Percentiles rank a stretch among this genome's conserved stretches.
Conservation (phyloP, 1,284 basidiomycete species). For the Ustilago crameri region DNA sequence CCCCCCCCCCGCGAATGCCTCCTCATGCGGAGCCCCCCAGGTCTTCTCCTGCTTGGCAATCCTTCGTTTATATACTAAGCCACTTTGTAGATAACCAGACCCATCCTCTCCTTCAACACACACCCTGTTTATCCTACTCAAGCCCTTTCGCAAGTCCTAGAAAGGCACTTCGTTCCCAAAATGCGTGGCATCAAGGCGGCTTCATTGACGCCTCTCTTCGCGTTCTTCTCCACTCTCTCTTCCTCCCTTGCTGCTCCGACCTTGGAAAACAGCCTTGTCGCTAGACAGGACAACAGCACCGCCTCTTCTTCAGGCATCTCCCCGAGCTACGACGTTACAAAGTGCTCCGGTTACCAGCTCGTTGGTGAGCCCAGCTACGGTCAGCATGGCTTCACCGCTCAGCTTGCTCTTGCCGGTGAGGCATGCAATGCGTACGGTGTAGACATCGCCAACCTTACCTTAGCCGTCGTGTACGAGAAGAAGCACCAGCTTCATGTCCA, state of each 20-base stretch:
- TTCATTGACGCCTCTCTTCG: conserved; percentile 30
- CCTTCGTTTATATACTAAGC: conserved; percentile 4
- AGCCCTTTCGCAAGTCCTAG: conserved; percentile 2
- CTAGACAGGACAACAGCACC: conserved; percentile 14
- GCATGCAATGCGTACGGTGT: conserved; percentile 79
- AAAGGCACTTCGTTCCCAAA: conserved; percentile 4
- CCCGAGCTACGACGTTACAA: conserved; percentile 38
- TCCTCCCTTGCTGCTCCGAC: conserved; percentile 29
- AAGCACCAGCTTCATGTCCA: conserved; percentile 75
- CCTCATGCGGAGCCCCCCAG: no score
- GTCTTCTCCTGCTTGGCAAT: neutral
- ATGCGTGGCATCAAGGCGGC: conserved; percentile 38
- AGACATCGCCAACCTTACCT: conserved; percentile 75
- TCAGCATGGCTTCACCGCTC: conserved; percentile 72
- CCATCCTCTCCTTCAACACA: neutral
- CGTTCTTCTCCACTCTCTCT: conserved; percentile 21
- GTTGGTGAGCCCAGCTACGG: conserved; percentile 29
- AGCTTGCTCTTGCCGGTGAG: conserved; percentile 73
- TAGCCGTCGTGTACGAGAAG: conserved; percentile 76
- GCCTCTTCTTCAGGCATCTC: conserved; percentile 8
- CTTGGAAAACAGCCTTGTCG: conserved; percentile 19
- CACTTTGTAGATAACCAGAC: neutral
- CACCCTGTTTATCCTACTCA: neutral
- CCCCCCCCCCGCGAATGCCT: neutral
- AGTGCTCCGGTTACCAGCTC: conserved; percentile 50